phyloP scores from a whole-genome alignment of 139 green algal species.

The Protoeuglena noctilucae region DNA sequence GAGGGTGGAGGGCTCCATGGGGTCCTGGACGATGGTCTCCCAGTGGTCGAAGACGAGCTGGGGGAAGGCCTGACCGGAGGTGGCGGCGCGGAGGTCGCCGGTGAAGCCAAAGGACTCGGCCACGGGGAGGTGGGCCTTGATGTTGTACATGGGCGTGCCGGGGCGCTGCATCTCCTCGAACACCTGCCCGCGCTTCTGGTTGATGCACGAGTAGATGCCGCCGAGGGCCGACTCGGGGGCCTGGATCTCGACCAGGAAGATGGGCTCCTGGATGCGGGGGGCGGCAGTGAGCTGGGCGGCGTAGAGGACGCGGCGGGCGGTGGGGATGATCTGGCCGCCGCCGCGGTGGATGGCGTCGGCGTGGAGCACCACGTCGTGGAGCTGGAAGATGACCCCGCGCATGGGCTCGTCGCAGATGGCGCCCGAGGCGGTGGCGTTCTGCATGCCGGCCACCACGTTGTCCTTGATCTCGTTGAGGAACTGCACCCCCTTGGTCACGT shows the following conservation, averaged over 20 bases:
- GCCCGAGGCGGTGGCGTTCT: slow-evolving; percentile 98
- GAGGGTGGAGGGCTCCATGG: slow-evolving; percentile 48
- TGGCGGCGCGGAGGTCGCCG: slow-evolving; percentile 76
- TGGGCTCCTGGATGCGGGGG: slow-evolving; percentile 83
- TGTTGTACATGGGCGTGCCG: slow-evolving; percentile 97
- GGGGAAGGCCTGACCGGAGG: slow-evolving; percentile 93
- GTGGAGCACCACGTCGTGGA: slow-evolving; percentile 91
- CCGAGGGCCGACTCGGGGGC: slow-evolving; percentile 80
- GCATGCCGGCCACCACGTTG: slow-evolving; percentile 82
- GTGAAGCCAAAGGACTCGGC: slow-evolving; percentile 99
- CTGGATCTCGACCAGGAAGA: slow-evolving; percentile 99
- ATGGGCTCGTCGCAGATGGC: slow-evolving; percentile 98
- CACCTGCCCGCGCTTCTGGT: slow-evolving; percentile 97
- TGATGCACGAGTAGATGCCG: slow-evolving; percentile 90
- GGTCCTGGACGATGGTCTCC: slow-evolving; percentile 59
- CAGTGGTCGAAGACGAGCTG: slow-evolving; percentile 45
- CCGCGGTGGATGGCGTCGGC: slow-evolving; percentile 96
- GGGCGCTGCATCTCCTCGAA: slow-evolving; percentile 96
- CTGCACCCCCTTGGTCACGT: slow-evolving; percentile 98
- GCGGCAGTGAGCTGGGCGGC: slow-evolving; percentile 73
- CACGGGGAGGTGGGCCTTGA: slow-evolving; percentile 96
- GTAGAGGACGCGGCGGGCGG: slow-evolving; percentile 83
- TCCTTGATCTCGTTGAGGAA: slow-evolving; percentile 99
- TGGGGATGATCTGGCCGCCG: slow-evolving; percentile 98
- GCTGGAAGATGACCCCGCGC: slow-evolving; percentile 74